Evolutionary conservation across 1,284 basidiomycete genomes (phyloP).

Genomic region (Cutaneotrichosporon cavernicola): DNA sequence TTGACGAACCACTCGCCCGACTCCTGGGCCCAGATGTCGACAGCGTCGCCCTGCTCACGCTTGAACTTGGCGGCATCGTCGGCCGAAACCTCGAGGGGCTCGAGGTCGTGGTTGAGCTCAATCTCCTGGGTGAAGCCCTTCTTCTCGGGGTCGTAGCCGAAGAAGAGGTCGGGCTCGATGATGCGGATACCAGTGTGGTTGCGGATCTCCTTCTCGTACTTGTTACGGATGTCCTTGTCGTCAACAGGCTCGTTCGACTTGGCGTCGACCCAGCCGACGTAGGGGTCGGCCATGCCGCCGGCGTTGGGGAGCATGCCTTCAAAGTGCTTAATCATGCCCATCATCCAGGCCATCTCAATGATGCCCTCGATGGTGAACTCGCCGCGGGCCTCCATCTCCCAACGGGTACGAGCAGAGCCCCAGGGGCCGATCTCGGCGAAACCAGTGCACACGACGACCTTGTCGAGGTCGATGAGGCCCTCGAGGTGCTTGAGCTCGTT

Average conservation of each 20-base stretch:
- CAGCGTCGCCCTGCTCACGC: conserved; percentile 92
- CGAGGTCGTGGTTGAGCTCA: conserved; percentile 93
- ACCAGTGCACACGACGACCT: conserved; percentile 92
- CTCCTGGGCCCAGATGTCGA: conserved; percentile 87
- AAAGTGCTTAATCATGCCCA: conserved; percentile 98
- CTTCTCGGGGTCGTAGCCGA: conserved; percentile 94
- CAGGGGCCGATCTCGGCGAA: conserved; percentile 98
- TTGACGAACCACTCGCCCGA: conserved; percentile 95
- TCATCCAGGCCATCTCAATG: conserved; percentile 99
- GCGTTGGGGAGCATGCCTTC: conserved; percentile 86
- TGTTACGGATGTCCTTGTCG: conserved; percentile 91
- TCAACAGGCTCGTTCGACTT: conserved; percentile 96
- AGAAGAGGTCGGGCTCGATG: conserved; percentile 96
- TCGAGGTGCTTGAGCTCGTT: conserved; percentile 72
- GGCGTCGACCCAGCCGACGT: conserved; percentile 97
- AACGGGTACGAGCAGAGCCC: conserved; percentile 97
- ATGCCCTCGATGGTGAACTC: conserved; percentile 94
- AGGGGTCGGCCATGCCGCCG: conserved; percentile 62
- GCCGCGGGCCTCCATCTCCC: conserved; percentile 97
- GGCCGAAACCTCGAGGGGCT: conserved; percentile 88
- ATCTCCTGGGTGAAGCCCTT: conserved; percentile 97
- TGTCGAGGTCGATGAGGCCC: conserved; percentile 89
- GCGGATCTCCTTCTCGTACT: conserved; percentile 93
- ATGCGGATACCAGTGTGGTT: conserved; percentile 91
- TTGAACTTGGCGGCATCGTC: conserved; percentile 94